Conservation (phyloP, 1,284 basidiomycete species). For the Cutaneotrichosporon mucoides region DNA sequence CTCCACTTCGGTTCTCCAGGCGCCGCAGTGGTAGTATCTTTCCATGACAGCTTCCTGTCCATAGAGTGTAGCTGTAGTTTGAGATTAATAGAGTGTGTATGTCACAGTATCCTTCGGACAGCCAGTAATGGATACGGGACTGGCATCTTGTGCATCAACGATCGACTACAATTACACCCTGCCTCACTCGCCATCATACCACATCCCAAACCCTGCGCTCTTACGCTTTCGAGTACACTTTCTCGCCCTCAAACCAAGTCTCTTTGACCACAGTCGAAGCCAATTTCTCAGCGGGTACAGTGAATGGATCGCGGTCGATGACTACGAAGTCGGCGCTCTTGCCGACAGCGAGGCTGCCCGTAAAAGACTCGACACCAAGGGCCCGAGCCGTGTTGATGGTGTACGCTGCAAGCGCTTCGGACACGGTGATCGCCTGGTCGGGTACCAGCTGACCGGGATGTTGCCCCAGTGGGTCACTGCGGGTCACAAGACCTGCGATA, state of each 20-base stretch:
- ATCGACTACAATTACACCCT: neutral
- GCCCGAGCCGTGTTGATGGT: constrained; percentile 6
- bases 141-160: no score
- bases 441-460: neutral
- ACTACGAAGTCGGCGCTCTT: constrained; percentile 10
- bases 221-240: neutral
- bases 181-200: no score
- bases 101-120: no score
- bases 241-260: constrained; percentile 8
- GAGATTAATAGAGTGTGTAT: no score
- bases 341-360: neutral
- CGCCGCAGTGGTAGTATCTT: no score
- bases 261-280: neutral
- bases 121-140: no score
- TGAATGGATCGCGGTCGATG: constrained; percentile 6
- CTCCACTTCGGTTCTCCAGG: neutral
- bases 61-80: no score
- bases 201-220: neutral
- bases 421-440: neutral
- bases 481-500: constrained; percentile 1
- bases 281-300: neutral
- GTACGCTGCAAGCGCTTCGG: constrained; percentile 1
- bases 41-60: no score
- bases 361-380: constrained; percentile 1
- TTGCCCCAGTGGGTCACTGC: constrained; percentile 1